A percentile compares a stretch with the other conserved stretches of the same genome.
Conservation (phyloP, 148 eudicot species). For the Rhododendron molle region DNA sequence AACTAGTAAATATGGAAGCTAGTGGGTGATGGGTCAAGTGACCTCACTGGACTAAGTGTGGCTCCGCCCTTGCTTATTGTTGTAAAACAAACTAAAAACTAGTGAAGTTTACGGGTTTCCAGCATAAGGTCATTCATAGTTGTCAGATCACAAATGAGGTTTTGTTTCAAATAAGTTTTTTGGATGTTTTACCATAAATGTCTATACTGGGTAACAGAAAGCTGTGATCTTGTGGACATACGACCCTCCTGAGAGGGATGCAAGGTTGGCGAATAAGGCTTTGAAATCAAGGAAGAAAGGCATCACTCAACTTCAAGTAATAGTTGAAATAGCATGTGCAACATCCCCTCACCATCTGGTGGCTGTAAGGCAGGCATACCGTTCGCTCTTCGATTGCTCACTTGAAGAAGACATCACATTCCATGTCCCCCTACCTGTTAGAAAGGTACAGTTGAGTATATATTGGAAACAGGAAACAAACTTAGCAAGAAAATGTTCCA, state of each 20-base stretch:
- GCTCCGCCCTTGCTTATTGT: not conserved
- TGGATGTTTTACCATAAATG: not conserved
- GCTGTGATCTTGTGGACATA: constrained; percentile 66
- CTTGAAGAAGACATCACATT: constrained; percentile 69
- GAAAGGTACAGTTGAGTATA: constrained; percentile 45
- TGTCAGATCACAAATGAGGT: not conserved
- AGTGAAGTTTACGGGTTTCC: not conserved
- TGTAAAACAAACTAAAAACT: not conserved
- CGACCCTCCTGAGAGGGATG: constrained; percentile 89
- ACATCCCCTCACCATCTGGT: constrained; percentile 61
- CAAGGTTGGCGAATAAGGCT: constrained; percentile 58
- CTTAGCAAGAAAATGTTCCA: not conserved
- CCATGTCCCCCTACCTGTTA: constrained; percentile 39
- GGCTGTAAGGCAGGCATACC: constrained; percentile 66
- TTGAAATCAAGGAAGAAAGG: constrained; percentile 39
- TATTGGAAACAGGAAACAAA: not conserved
- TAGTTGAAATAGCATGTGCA: constrained; percentile 77
- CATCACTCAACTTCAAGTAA: constrained; percentile 52
- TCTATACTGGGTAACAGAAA: constrained; percentile 34
- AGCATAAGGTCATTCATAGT: not conserved
- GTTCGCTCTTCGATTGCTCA: constrained; percentile 56
- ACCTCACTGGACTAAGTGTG: not conserved
- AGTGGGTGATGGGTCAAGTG: not conserved
- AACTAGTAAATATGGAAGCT: not conserved
- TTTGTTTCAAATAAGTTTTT: not conserved